A percentile compares a stretch with the other conserved stretches of the same genome.
Conservation (phyloP, 495 filamentous ascomycete species). For the Paragyromitra xinjiangensis region DNA sequence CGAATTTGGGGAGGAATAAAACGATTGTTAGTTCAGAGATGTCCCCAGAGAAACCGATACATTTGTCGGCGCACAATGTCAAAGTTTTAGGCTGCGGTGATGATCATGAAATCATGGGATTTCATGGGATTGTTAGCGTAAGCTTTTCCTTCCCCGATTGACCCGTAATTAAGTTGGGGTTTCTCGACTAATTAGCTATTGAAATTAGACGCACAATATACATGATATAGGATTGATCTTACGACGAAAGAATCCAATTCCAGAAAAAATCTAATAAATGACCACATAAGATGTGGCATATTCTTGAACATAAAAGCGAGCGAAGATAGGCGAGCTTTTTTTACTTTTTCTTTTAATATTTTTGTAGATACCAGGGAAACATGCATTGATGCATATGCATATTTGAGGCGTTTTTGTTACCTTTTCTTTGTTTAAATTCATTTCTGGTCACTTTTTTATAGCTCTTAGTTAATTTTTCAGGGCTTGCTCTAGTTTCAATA, state of each 20-base stretch:
- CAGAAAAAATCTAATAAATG: neutral
- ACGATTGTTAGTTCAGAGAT: constrained; percentile 46
- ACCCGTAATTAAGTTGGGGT: neutral
- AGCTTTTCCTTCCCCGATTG: neutral
- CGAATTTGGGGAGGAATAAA: constrained; percentile 43
- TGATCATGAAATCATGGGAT: constrained; percentile 52
- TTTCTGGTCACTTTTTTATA: neutral
- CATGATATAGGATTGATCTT: constrained; percentile 54
- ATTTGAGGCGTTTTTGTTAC: constrained; percentile 4
- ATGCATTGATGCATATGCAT: constrained; percentile 6
- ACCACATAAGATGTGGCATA: neutral
- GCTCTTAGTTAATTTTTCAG: neutral
- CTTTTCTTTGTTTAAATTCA: neutral
- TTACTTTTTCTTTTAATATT: constrained; percentile 14
- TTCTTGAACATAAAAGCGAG: neutral
- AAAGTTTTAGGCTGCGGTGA: constrained; percentile 44
- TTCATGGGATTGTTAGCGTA: constrained; percentile 54
- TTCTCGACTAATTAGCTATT: constrained; percentile 15
- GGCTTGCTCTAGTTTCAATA: neutral
- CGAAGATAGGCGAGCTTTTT: neutral
- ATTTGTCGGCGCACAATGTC: constrained; percentile 39
- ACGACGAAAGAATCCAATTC: constrained; percentile 5
- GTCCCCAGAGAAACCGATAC: constrained; percentile 41
- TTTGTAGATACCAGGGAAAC: constrained; percentile 12
- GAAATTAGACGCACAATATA: constrained; percentile 40